Evolutionary conservation across 805 yeast genomes (phyloP).

Genomic region (Lipomyces kockii): DNA sequence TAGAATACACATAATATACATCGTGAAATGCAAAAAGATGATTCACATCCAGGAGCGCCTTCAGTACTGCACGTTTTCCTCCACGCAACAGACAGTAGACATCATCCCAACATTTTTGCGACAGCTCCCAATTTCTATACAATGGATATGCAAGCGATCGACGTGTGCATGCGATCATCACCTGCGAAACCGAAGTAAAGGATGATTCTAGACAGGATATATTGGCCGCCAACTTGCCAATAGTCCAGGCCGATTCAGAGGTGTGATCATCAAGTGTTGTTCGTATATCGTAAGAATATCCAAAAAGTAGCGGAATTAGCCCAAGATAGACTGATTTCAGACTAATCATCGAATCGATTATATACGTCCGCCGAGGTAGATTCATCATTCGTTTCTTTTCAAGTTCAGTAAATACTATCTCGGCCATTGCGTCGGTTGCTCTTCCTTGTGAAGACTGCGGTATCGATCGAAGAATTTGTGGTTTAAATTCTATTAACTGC

Average conservation of each 20-base stretch:
- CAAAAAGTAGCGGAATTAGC: conserved; percentile 69
- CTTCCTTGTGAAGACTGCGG: conserved; percentile 15
- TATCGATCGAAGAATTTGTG: conserved; percentile 10
- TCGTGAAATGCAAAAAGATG: conserved; percentile 84
- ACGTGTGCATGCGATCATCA: conserved; percentile 66
- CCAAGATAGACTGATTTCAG: conserved; percentile 64
- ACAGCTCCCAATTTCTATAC: conserved; percentile 69
- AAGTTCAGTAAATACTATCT: conserved; percentile 57
- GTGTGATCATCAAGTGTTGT: conserved; percentile 72
- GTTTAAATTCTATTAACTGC: conserved; percentile 54
- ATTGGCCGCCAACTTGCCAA: conserved; percentile 86
- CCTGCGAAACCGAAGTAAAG: conserved; percentile 53
- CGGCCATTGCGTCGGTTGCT: conserved; percentile 3
- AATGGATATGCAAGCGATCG: conserved; percentile 81
- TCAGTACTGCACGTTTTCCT: conserved; percentile 71
- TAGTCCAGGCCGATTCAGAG: conserved; percentile 91
- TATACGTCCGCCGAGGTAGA: conserved; percentile 66
- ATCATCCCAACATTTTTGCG: conserved; percentile 72
- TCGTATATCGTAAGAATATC: conserved; percentile 74
- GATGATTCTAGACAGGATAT: conserved; percentile 67
- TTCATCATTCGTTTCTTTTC: conserved; percentile 71
- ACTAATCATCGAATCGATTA: conserved; percentile 52
- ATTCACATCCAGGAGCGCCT: conserved; percentile 61
- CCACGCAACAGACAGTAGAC: conserved; percentile 64
- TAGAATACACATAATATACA: conserved; percentile 80